phyloP scores from a whole-genome alignment of 2,329 filamentous ascomycete genomes.

The Apiospora pterosperma region DNA sequence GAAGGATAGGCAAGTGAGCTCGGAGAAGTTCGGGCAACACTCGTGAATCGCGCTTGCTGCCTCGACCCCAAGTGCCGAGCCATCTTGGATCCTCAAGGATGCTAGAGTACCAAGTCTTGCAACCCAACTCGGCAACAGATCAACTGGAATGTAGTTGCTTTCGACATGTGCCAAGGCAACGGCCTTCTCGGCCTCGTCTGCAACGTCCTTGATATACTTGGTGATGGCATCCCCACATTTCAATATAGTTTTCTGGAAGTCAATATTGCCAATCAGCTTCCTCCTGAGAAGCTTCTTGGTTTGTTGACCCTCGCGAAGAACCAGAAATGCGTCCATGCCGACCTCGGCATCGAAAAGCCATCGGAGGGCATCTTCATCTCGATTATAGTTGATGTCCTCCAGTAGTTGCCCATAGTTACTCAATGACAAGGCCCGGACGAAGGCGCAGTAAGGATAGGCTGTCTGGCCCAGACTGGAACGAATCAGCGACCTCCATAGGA shows the following conservation, averaged over 20 bases:
- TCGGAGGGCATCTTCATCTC: conserved; percentile 21
- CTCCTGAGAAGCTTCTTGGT: neutral
- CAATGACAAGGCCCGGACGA: conserved; percentile 62
- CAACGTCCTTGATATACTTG: conserved; percentile 40
- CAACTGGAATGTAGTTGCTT: conserved; percentile 45
- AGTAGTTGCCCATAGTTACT: conserved; percentile 53
- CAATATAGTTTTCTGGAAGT: conserved; percentile 33
- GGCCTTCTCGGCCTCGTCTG: conserved; percentile 38
- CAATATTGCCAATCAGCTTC: conserved; percentile 12
- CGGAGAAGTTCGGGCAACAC: conserved; percentile 58
- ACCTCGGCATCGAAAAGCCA: conserved; percentile 34
- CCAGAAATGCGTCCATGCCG: conserved; percentile 33
- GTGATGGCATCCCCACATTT: conserved; percentile 57
- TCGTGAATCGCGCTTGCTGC: conserved; percentile 50
- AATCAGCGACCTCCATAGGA: conserved; percentile 66
- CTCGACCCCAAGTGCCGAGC: conserved; percentile 53
- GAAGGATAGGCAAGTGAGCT: conserved; percentile 53
- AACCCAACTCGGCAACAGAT: conserved; percentile 55
- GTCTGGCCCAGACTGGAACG: conserved; percentile 61
- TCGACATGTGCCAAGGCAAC: conserved; percentile 56
- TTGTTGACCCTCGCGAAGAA: conserved; percentile 14
- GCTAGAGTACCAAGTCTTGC: conserved; percentile 55
- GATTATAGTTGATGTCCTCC: conserved; percentile 38
- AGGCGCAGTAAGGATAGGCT: conserved; percentile 65
- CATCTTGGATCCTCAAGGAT: conserved; percentile 58